These are phyloP conservation scores for Sicyos edulis DNA, from an alignment of 306 rosid genomes.

Conservation along the genomic window DNA sequence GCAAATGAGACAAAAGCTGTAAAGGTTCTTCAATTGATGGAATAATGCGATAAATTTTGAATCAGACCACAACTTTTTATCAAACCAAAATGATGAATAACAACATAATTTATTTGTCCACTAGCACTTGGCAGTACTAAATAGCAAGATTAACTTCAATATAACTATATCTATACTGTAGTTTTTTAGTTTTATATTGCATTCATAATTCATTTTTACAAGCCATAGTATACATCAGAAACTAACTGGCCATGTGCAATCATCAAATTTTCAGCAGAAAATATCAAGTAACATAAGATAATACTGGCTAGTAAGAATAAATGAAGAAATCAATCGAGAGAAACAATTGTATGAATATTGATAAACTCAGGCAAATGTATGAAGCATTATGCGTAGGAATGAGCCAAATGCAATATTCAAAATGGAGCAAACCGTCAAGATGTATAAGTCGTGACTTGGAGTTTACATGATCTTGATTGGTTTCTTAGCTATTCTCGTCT, in stretches of 20 bases:
- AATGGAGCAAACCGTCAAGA: background rate
- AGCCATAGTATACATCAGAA: background rate
- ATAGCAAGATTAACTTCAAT: background rate
- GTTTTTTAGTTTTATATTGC: background rate
- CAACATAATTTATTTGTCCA: background rate
- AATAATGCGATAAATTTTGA: background rate
- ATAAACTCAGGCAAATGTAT: background rate
- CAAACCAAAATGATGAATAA: background rate
- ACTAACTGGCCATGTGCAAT: background rate
- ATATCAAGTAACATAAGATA: background rate
- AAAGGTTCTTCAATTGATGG: background rate
- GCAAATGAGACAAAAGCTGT: background rate
- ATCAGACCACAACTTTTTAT: too few species aligned
- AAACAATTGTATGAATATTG: background rate
- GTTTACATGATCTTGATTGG: background rate
- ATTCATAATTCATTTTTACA: background rate
- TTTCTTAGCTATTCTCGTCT: background rate
- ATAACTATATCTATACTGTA: background rate
- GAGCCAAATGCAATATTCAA: background rate
- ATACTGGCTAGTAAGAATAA: background rate
- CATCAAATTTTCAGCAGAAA: background rate
- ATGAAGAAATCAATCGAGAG: background rate
- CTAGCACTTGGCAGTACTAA: background rate
- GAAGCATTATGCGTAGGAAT: background rate
- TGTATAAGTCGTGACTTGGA: background rate